These are phyloP conservation scores for Marchantia paleacea DNA, from an alignment of 225 moss, liverwort and hornwort species.

Conservation along the genomic window DNA sequence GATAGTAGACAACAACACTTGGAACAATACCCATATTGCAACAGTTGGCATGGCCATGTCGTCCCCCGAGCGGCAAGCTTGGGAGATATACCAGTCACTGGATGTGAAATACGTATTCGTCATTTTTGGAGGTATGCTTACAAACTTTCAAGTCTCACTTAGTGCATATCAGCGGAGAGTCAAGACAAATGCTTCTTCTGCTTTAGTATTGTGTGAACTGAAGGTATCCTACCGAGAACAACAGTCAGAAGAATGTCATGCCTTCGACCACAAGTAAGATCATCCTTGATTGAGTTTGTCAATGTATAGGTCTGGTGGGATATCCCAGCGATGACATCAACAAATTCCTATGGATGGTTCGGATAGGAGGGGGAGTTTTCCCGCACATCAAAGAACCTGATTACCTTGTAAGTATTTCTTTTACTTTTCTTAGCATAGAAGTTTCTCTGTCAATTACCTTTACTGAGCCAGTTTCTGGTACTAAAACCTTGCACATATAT, in stretches of 20 bases:
- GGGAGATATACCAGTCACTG: constrained; percentile 91
- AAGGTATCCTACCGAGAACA: no score
- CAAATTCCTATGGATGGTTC: constrained; percentile 99
- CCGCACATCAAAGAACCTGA: constrained; percentile 97
- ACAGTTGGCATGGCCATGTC: constrained; percentile 99
- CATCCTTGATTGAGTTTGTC: neutral
- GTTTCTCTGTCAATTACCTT: no score
- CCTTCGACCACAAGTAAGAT: neutral
- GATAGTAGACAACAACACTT: constrained; percentile 98
- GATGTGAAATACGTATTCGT: constrained; percentile 99
- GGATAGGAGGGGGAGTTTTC: constrained; percentile 97
- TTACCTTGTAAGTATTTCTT: constrained; percentile 65
- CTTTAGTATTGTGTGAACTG: no score
- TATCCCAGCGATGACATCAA: constrained; percentile 99
- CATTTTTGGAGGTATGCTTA: constrained; percentile 72
- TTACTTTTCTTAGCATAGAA: no score
- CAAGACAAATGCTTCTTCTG: no score
- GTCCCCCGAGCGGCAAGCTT: constrained; percentile 92
- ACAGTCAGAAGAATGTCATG: neutral
- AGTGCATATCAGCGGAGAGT: no score
- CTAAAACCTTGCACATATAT: neutral
- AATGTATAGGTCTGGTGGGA: constrained; percentile 63
- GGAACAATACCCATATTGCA: constrained; percentile 99
- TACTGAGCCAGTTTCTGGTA: no score
- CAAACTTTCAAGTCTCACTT: neutral